Conservation (phyloP, 2,329 filamentous ascomycete genomes). For the Hawksworthiomyces lignivorus region DNA sequence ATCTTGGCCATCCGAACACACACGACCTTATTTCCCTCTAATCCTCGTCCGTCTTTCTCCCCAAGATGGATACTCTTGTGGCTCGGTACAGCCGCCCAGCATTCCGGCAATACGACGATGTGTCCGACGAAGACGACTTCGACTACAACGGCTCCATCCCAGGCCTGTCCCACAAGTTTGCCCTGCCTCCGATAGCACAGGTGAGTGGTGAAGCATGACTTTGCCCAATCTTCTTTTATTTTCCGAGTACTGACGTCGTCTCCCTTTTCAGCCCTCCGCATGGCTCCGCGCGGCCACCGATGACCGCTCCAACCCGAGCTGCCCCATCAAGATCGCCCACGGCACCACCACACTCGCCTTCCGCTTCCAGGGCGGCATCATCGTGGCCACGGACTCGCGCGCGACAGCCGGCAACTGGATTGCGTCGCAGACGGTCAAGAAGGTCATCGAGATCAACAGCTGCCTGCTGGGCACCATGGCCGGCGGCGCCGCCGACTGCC, state of each 20-base stretch:
- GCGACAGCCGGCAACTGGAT: conserved; percentile 99
- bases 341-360: conserved; percentile 97
- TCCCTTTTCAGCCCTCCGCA: conserved; percentile 59
- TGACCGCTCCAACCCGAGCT: conserved; percentile 92
- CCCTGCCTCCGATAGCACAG: conserved; percentile 85
- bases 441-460: conserved; percentile 98
- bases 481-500: conserved; percentile 95
- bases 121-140: conserved; percentile 65
- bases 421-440: conserved; percentile 98
- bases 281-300: conserved; percentile 97
- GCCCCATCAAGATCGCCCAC: conserved; percentile 98
- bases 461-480: conserved; percentile 95
- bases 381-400: conserved; percentile 95
- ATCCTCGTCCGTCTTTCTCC: neutral
- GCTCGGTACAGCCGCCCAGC: conserved; percentile 80
- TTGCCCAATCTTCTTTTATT: conserved; percentile 26
- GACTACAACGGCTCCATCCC: conserved; percentile 64
- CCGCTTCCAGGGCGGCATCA: conserved; percentile 96
- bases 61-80: conserved; percentile 80
- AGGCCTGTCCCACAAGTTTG: conserved; percentile 84
- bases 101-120: conserved; percentile 63
- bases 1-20: too few relatives aligned
- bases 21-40: neutral
- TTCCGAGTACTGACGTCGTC: too few relatives aligned
- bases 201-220: too few relatives aligned